Percentiles rank a stretch among this genome's conserved stretches.
These are phyloP conservation scores for Kazachstania martiniae DNA, from an alignment of 805 yeast genomes.

Conservation along the genomic window DNA sequence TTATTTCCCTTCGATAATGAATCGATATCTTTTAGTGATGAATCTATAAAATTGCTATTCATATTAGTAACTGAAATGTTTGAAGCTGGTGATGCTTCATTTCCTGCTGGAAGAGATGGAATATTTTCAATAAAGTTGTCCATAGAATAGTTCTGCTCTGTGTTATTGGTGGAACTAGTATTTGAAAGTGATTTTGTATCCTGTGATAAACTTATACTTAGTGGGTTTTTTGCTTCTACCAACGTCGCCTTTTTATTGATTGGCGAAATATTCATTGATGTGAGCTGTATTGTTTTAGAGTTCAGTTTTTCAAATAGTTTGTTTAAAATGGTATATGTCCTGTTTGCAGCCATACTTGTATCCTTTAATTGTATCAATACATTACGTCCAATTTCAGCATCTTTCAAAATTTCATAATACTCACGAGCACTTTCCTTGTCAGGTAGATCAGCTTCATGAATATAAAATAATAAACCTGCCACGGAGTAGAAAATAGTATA, in stretches of 20 bases:
- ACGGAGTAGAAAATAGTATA: constrained; percentile 89
- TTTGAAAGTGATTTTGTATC: not conserved
- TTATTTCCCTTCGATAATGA: too few species aligned
- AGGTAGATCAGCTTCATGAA: constrained; percentile 41
- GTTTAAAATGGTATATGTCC: constrained; percentile 72
- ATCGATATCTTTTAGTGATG: too few species aligned
- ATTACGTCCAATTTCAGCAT: constrained; percentile 73
- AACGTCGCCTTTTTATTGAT: not conserved
- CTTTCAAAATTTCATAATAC: constrained; percentile 50
- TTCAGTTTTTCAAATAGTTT: constrained; percentile 72
- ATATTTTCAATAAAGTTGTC: constrained; percentile 1
- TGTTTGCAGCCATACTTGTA: constrained; percentile 63
- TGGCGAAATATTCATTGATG: constrained; percentile 13
- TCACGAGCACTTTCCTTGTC: constrained; percentile 37
- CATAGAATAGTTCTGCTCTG: not conserved
- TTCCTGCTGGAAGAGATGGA: too few species aligned
- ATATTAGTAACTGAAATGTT: too few species aligned
- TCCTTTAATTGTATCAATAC: constrained; percentile 63
- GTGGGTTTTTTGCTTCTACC: not conserved
- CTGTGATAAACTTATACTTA: too few species aligned
- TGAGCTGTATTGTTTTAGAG: constrained; percentile 49
- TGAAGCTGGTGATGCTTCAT: too few species aligned
- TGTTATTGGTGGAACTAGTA: not conserved
- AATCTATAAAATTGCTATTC: too few species aligned
- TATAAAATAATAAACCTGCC: constrained; percentile 77